phyloP scores from a whole-genome alignment of 805 yeast genomes.

The Metschnikowia koreensis region DNA sequence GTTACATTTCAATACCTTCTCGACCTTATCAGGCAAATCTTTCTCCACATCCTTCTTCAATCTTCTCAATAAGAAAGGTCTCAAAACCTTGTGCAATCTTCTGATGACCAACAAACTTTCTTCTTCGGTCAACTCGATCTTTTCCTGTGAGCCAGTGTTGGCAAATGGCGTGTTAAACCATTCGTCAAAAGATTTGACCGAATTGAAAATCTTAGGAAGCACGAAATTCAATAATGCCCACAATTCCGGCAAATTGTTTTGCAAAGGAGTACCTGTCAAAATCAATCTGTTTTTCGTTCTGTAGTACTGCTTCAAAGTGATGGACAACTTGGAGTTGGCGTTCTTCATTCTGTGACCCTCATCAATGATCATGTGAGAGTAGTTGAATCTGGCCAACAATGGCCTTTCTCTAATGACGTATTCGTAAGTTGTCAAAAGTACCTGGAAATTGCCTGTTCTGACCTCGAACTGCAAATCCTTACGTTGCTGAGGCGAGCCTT shows the following conservation, averaged over 20 bases:
- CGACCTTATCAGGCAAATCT: slow-evolving; percentile 81
- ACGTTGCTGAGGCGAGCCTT: slow-evolving; percentile 75
- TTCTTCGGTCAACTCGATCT: slow-evolving; percentile 80
- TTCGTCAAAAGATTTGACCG: slow-evolving; percentile 82
- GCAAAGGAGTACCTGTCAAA: slow-evolving; percentile 86
- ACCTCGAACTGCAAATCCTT: slow-evolving; percentile 62
- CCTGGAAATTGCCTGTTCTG: slow-evolving; percentile 68
- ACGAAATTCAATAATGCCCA: slow-evolving; percentile 85
- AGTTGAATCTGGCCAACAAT: slow-evolving; percentile 60
- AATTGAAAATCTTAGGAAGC: slow-evolving; percentile 79
- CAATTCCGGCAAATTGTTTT: slow-evolving; percentile 78
- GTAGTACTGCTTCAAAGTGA: slow-evolving; percentile 67
- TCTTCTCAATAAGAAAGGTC: slow-evolving; percentile 83
- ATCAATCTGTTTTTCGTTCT: slow-evolving; percentile 75
- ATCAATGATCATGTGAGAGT: slow-evolving; percentile 88
- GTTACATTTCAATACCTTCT: slow-evolving; percentile 77
- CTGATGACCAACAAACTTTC: slow-evolving; percentile 77
- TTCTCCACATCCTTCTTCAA: slow-evolving; percentile 85
- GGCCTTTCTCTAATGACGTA: slow-evolving; percentile 78
- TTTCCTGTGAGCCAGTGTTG: slow-evolving; percentile 78
- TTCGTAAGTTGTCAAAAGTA: slow-evolving; percentile 76
- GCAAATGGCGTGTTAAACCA: slow-evolving; percentile 92
- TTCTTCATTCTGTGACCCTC: slow-evolving; percentile 91
- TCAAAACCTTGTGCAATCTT: slow-evolving; percentile 80
- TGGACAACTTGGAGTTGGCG: slow-evolving; percentile 68